Percentiles rank a stretch among this genome's conserved stretches.
Evolutionary conservation across 2,329 filamentous ascomycete species (phyloP).

Genomic region (Talaromyces funiculosus): DNA sequence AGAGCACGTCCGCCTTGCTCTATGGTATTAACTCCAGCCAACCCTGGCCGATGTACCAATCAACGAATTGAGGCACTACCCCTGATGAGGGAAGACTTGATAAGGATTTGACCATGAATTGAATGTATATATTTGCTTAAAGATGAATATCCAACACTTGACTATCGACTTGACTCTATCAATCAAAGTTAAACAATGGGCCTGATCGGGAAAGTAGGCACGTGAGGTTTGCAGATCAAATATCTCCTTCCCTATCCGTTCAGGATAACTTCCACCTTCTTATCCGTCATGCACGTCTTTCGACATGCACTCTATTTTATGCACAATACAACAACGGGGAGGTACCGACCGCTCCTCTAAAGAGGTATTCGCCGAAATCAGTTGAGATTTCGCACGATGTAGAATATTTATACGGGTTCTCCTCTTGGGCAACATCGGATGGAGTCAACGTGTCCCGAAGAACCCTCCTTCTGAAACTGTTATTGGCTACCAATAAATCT

Average conservation of each 20-base stretch:
- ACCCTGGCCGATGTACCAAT: background rate
- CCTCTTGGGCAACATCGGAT: background rate
- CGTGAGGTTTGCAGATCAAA: background rate
- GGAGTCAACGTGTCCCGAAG: background rate
- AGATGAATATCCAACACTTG: background rate
- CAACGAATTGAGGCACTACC: background rate
- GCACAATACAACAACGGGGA: background rate
- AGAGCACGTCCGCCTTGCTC: background rate
- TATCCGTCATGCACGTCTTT: background rate
- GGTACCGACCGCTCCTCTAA: background rate
- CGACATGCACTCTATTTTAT: background rate
- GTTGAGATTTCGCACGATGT: background rate
- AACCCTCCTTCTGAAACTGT: too few relatives aligned
- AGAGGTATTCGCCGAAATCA: background rate
- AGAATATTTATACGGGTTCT: background rate
- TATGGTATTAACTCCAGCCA: background rate
- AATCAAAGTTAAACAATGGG: background rate
- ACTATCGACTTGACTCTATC: background rate
- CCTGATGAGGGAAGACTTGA: background rate
- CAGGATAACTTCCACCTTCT: background rate
- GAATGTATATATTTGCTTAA: conserved; percentile 1
- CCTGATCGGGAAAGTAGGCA: background rate
- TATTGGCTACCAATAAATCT: too few relatives aligned
- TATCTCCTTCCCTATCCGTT: background rate
- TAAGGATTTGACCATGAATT: background rate